These are phyloP conservation scores for Kwoniella shandongensis DNA, from an alignment of 768 basidiomycete genomes.

Conservation along the genomic window DNA sequence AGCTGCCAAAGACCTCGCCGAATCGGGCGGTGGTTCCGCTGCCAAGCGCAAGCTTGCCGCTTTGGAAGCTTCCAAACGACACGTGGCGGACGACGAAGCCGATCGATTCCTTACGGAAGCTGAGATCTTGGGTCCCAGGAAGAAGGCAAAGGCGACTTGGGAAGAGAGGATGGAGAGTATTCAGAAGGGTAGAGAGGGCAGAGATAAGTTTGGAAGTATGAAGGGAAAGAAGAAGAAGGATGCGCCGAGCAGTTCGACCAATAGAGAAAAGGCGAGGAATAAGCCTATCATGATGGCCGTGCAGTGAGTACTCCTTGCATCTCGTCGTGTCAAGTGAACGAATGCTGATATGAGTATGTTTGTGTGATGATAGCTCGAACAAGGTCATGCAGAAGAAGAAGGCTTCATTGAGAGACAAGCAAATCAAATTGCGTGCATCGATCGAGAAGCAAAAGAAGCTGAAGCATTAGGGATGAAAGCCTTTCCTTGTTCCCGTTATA, in stretches of 20 bases:
- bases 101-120: conserved; percentile 77
- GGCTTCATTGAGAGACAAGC: conserved; percentile 53
- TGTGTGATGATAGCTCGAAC: conserved; percentile 40
- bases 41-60: conserved; percentile 86
- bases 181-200: conserved; percentile 86
- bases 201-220: conserved; percentile 85
- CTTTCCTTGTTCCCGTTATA: too few species aligned
- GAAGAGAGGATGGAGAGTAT: conserved; percentile 90
- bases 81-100: conserved; percentile 56
- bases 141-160: conserved; percentile 90
- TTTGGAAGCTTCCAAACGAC: conserved; percentile 71
- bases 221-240: conserved; percentile 92
- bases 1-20: conserved; percentile 70
- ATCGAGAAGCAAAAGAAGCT: conserved; percentile 51
- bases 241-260: conserved; percentile 78
- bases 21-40: conserved; percentile 64
- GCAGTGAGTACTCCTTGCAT: conserved; percentile 43
- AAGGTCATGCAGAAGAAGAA: conserved; percentile 54
- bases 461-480: conserved; percentile 25
- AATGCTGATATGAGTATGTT: background rate
- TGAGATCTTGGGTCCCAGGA: conserved; percentile 89
- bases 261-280: conserved; percentile 86
- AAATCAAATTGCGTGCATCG: conserved; percentile 48
- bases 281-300: conserved; percentile 79
- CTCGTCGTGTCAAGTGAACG: background rate